Percentiles rank a stretch among this genome's conserved stretches.
phyloP scores from a whole-genome alignment of 192 early-diverging fungal genomes.

The Chytriomyces hyalinus region DNA sequence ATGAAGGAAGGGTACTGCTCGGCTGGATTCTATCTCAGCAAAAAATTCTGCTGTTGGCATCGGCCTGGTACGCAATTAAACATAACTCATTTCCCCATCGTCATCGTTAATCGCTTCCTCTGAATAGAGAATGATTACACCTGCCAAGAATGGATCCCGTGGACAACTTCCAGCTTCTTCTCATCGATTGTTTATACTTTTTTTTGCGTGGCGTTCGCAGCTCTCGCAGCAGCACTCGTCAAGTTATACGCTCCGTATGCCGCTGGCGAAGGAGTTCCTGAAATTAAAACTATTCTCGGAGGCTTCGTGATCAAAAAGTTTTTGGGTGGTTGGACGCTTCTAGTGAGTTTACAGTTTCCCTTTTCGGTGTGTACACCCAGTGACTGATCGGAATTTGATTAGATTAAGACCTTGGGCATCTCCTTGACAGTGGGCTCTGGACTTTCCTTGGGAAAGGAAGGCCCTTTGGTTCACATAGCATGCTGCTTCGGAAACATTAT shows the following conservation, averaged over 20 bases:
- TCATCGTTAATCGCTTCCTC: background rate
- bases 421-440: slow-evolving; percentile 54
- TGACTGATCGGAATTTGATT: background rate
- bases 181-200: slow-evolving; percentile 46
- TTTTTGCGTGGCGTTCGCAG: slow-evolving; percentile 45
- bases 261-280: slow-evolving; percentile 79
- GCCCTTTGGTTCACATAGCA: slow-evolving; percentile 93
- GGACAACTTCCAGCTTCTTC: slow-evolving; percentile 38
- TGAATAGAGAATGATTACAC: slow-evolving; percentile 23
- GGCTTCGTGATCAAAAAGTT: slow-evolving; percentile 96
- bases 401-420: slow-evolving; percentile 83
- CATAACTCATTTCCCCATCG: no score
- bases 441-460: slow-evolving; percentile 68
- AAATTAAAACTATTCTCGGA: slow-evolving; percentile 95
- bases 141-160: slow-evolving; percentile 48
- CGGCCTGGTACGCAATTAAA: slow-evolving; percentile 29
- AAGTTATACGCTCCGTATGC: slow-evolving; percentile 61
- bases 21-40: slow-evolving; percentile 52
- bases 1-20: slow-evolving; percentile 54
- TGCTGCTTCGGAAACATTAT: slow-evolving; percentile 91
- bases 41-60: slow-evolving; percentile 61
- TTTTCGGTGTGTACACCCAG: background rate
- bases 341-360: slow-evolving; percentile 55
- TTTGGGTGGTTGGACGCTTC: slow-evolving; percentile 84
- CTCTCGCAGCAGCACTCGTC: slow-evolving; percentile 46